Evolutionary conservation across 371 early-diverging fungal species (phyloP), one percentile per base, ranked within the genome.

Genomic region (Mortierella sp.): DNA sequence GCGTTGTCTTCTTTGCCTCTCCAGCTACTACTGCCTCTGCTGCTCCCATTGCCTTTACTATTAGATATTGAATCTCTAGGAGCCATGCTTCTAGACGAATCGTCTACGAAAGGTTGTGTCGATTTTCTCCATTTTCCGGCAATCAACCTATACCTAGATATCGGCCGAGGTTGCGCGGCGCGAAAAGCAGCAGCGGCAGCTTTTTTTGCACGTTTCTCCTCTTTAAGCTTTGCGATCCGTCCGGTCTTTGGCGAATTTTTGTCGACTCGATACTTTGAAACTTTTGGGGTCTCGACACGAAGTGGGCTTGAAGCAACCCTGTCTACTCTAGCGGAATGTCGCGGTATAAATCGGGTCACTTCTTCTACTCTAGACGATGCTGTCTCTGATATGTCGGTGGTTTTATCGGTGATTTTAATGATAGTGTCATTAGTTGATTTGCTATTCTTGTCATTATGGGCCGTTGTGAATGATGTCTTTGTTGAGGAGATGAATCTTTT

Each of bases 221-320:
- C 28, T 65, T 61, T 45, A 26, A 1, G 2, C 54, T 9, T 53
- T 28, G 4, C 28, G 9, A 26, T 29, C 0, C 54, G 6, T 19
- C 64, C 64, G 17, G 54, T 34, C 15, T 72, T 72, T 3, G 72
- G 26, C 0, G 66, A 32, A 19, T 66, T 49, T 34, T 54, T 37
- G 51, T 72, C 72, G 35, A 66, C 45, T 6, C 72, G 58, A 29
- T 65, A 72, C 47, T 72, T 72, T 26, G 72, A 72, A 2, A 72
- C 19, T 29, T 64, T 71, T 17, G 71, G 71, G 0, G 71, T 71
- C 8, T 49, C 61, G 4, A 35, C 35, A n/a, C n/a, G 53, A 26
- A 42, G 31, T 23, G n/a, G 15, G 1, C n/a, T 6, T 49, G 8
- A 7, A 23, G 28, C 1, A 23, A 6, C 54, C 7, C 19, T 43